Evolutionary conservation across 1,284 basidiomycete genomes (phyloP).

Genomic region (Amylostereum chailletii): DNA sequence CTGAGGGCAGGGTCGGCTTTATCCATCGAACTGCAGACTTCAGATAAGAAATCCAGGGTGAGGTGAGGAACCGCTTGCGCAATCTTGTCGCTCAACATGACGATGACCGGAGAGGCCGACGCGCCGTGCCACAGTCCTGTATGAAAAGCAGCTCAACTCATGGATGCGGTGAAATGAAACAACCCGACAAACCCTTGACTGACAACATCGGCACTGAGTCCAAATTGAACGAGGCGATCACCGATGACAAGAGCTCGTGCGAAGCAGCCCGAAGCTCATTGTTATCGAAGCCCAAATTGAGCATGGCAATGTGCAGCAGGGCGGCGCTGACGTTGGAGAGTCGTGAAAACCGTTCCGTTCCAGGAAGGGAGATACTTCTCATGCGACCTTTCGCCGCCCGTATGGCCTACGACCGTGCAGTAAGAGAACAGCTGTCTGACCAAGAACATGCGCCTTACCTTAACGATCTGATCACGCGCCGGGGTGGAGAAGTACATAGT

Average conservation of each 20-base stretch:
- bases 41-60: conserved; percentile 80
- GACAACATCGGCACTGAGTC: conserved; percentile 63
- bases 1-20: conserved; percentile 44
- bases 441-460: conserved; percentile 33
- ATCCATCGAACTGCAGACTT: conserved; percentile 64
- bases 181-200: conserved; percentile 47
- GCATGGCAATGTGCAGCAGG: conserved; percentile 72
- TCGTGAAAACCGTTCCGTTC: conserved; percentile 63
- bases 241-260: conserved; percentile 70
- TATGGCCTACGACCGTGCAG: conserved; percentile 38
- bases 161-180: background rate
- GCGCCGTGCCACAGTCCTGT: conserved; percentile 9
- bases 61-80: conserved; percentile 69
- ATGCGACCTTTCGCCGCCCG: conserved; percentile 62
- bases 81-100: conserved; percentile 67
- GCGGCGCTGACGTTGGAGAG: conserved; percentile 81
- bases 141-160: background rate
- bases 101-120: conserved; percentile 66
- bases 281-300: conserved; percentile 66
- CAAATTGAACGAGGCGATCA: conserved; percentile 72
- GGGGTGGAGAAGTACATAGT: conserved; percentile 66
- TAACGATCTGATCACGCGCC: conserved; percentile 66
- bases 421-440: background rate
- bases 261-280: conserved; percentile 72
- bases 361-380: conserved; percentile 44